Conservation (phyloP, 805 yeast species). For the Lachancea meyersii region DNA sequence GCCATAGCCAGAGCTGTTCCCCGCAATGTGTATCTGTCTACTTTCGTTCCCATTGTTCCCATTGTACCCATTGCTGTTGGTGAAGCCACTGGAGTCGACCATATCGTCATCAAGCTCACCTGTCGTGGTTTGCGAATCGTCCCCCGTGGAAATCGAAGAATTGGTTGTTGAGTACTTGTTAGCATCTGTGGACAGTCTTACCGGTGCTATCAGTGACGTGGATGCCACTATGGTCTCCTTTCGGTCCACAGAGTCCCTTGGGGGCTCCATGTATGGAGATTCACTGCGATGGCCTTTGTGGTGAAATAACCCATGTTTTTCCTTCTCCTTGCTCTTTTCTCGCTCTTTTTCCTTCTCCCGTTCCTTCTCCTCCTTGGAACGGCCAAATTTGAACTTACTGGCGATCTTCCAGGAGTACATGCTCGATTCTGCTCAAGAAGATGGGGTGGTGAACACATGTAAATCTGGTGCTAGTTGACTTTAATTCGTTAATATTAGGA, state of each 20-base stretch:
- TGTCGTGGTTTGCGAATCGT: constrained; percentile 8
- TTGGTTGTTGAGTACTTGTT: constrained; percentile 4
- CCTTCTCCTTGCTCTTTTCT: constrained; percentile 14
- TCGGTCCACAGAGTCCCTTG: constrained; percentile 16
- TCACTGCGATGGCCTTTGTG: constrained; percentile 7
- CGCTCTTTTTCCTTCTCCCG: constrained; percentile 17
- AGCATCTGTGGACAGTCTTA: constrained; percentile 22
- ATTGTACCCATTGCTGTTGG: not conserved
- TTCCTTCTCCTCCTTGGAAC: constrained; percentile 29
- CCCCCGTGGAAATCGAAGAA: constrained; percentile 21
- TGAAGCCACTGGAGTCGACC: not conserved
- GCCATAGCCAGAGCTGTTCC: not conserved
- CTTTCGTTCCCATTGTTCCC: not conserved
- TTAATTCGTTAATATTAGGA: not conserved
- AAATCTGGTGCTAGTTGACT: not conserved
- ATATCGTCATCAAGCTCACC: constrained; percentile 1
- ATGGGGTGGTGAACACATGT: not conserved
- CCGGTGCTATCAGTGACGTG: constrained; percentile 24
- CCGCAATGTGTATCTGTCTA: not conserved
- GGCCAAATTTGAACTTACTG: constrained; percentile 31
- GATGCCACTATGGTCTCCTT: constrained; percentile 30
- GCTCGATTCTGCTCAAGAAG: not conserved
- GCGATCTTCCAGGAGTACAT: constrained; percentile 32
- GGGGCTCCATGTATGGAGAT: constrained; percentile 8
- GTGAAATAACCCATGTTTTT: constrained; percentile 14